Conservation (phyloP, 1,284 basidiomycete species). For the Melanopsichium pennsylvanicum region DNA sequence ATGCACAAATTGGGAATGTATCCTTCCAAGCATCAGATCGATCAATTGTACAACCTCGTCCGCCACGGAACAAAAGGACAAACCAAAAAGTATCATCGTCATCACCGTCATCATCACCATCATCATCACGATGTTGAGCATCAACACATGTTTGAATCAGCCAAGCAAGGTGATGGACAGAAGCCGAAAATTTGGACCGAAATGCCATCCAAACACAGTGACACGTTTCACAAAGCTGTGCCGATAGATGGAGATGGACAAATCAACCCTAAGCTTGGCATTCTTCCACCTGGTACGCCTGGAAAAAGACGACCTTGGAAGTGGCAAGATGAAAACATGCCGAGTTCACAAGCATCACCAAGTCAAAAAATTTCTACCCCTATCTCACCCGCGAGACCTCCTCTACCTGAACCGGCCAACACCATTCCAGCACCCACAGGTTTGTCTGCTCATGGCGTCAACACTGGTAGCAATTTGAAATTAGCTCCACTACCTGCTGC, state of each 20-base stretch:
- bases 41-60: neutral
- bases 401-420: conserved; percentile 5
- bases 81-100: too few species aligned
- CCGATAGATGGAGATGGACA: too few species aligned
- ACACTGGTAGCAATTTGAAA: neutral
- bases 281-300: conserved; percentile 11
- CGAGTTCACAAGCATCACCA: neutral
- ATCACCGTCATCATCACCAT: too few species aligned
- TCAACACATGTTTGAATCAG: too few species aligned
- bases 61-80: neutral
- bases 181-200: too few species aligned
- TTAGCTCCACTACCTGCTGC: neutral
- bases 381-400: conserved; percentile 8
- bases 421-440: neutral
- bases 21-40: conserved; percentile 2
- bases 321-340: neutral
- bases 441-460: neutral
- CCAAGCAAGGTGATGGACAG: too few species aligned
- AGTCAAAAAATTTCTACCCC: neutral
- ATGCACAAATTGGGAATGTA: conserved; percentile 14
- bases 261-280: too few species aligned
- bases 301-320: too few species aligned
- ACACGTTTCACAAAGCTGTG: too few species aligned
- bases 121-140: too few species aligned
- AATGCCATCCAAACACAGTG: too few species aligned